These are phyloP conservation scores for Cyanodermella asteris DNA, from an alignment of 2,329 filamentous ascomycete genomes.

Conservation along the genomic window DNA sequence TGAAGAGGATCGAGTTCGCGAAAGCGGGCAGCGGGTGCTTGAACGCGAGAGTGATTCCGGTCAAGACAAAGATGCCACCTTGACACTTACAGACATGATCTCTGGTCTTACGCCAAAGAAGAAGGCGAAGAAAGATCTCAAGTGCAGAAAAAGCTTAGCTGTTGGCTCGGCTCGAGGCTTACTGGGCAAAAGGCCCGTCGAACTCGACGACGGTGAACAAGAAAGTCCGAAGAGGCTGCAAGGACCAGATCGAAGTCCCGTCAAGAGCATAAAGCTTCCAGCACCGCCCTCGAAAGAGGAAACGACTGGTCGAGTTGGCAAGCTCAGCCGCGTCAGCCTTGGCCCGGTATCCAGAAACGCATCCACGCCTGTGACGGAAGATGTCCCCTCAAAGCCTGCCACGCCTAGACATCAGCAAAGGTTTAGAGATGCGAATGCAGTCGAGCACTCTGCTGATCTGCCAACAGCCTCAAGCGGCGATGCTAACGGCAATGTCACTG, in stretches of 20 bases:
- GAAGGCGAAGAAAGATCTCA: slow-evolving; percentile 43
- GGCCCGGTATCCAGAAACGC: slow-evolving; percentile 21
- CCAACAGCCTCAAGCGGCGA: not conserved
- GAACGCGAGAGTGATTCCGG: slow-evolving; percentile 29
- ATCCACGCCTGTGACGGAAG: too few relatives aligned
- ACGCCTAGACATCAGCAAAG: slow-evolving; percentile 36
- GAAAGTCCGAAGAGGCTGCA: slow-evolving; percentile 43
- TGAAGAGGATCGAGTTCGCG: slow-evolving; percentile 37
- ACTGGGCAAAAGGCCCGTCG: slow-evolving; percentile 50
- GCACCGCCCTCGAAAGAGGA: slow-evolving; percentile 47
- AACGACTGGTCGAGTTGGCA: slow-evolving; percentile 35
- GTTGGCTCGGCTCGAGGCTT: slow-evolving; percentile 53
- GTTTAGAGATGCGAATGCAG: slow-evolving; percentile 32
- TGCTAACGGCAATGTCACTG: too few relatives aligned
- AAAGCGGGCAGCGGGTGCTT: slow-evolving; percentile 34
- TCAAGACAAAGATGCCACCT: slow-evolving; percentile 40
- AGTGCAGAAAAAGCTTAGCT: slow-evolving; percentile 53
- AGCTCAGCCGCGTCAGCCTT: slow-evolving; percentile 11
- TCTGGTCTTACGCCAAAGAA: slow-evolving; percentile 58
- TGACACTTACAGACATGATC: slow-evolving; percentile 57
- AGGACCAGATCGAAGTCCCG: slow-evolving; percentile 50
- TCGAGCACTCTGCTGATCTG: not conserved
- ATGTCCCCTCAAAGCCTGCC: slow-evolving; percentile 24
- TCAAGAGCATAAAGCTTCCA: slow-evolving; percentile 51
- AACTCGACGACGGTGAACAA: slow-evolving; percentile 46